Evolutionary conservation across 2,329 filamentous ascomycete species (phyloP), one percentile per base, ranked within the genome.

Genomic region (Diatrype stigma): DNA sequence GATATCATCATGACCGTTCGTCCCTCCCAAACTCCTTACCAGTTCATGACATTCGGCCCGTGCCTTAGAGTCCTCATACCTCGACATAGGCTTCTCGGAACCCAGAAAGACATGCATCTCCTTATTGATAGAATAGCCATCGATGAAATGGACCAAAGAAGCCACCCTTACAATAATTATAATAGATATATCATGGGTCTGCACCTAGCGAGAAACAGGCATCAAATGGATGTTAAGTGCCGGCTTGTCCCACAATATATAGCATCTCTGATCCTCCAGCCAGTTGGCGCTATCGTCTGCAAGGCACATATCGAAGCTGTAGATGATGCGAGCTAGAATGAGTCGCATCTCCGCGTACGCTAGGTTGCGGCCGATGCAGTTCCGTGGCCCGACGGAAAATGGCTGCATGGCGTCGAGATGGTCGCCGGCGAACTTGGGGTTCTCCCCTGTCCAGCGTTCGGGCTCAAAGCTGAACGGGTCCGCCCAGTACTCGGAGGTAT

Each of bases 321-420:
- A 73, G 5, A 72, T 46, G 2, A 73, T 47, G 16, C 61, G 59
- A 3, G 69, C 65, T 4, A 73, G 51, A 17, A 71, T 66, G 4
- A 72, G 51, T 10, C 68, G 65, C 63, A 73, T 70, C 57, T 73
- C 69, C 10, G 61, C 63, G 34, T 70, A 70, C 19, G 70, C 70
- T 17, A 73, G 62, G 46, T 65, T 71, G 26, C 48, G 54, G 2
- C 65, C 68, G 35, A 70, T 48, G 32, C 68, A 70, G 21, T 65
- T 66, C 17, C 67, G 47, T 19, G 67, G 63, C 2, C 70, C 65
- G 12, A 63, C 48, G 17, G n/a, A n/a, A 16, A 37, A 37, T 4
- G 34, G 34, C n/a, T 37, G 34, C 11, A n/a, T 37, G 6, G 34
- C 34, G n/a, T 37, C 34, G 34, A 37, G 34, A 37, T n/a, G 34